phyloP scores from a whole-genome alignment of 768 basidiomycete genomes.

The Fomitopsis serialis region DNA sequence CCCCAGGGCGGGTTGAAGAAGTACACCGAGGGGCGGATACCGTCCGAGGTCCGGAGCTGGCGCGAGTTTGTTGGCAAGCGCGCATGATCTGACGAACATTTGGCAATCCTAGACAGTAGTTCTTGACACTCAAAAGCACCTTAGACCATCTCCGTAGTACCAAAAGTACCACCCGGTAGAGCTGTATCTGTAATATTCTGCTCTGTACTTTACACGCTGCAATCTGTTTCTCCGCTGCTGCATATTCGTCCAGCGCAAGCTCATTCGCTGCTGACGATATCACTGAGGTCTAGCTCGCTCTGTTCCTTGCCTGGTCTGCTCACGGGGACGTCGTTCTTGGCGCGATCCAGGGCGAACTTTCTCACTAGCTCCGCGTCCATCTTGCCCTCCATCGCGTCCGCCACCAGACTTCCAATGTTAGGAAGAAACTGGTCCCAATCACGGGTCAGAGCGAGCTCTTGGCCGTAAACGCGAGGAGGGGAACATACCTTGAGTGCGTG shows the following conservation, averaged over 20 bases:
- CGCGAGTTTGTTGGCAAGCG: slow-evolving; percentile 76
- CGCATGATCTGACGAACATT: neutral
- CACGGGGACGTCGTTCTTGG: neutral
- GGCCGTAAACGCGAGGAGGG: neutral
- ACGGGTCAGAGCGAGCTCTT: neutral
- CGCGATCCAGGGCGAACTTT: slow-evolving; percentile 63
- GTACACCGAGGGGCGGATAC: slow-evolving; percentile 85
- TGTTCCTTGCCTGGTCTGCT: slow-evolving; percentile 8
- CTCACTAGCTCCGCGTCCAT: slow-evolving; percentile 43
- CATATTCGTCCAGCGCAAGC: neutral
- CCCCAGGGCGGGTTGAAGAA: slow-evolving; percentile 69
- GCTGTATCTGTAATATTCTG: slow-evolving; percentile 12
- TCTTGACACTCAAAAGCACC: neutral
- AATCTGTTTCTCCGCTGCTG: neutral
- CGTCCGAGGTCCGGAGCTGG: slow-evolving; percentile 91
- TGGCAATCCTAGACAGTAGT: neutral
- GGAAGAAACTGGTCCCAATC: slow-evolving; percentile 70
- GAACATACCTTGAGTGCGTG: slow-evolving; percentile 74
- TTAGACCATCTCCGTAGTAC: neutral
- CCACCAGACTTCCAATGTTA: slow-evolving; percentile 72
- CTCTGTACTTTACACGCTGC: slow-evolving; percentile 5
- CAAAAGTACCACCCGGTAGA: slow-evolving; percentile 15
- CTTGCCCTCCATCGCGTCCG: slow-evolving; percentile 62
- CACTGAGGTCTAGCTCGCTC: slow-evolving; percentile 37
- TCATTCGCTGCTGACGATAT: slow-evolving; percentile 24